Conservation (phyloP, 768 basidiomycete genomes). For the Leccinum rimulosum region DNA sequence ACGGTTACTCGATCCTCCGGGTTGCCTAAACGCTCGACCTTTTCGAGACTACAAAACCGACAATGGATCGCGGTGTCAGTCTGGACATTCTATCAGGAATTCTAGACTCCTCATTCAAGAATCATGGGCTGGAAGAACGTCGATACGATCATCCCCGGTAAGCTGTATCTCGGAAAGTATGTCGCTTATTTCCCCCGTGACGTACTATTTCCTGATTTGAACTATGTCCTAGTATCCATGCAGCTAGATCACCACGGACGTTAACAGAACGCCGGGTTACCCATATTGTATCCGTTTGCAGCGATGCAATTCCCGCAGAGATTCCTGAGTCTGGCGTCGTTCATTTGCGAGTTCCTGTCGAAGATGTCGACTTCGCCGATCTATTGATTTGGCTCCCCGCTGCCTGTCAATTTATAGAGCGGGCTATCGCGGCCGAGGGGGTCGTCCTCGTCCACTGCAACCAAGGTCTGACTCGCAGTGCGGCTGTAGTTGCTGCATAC, state of each 20-base stretch:
- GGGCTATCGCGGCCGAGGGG: constrained; percentile 55
- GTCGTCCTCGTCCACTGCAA: constrained; percentile 65
- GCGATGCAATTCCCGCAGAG: constrained; percentile 69
- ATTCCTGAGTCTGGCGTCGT: constrained; percentile 63
- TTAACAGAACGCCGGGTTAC: constrained; percentile 74
- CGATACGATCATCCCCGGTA: constrained; percentile 61
- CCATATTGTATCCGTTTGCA: constrained; percentile 77
- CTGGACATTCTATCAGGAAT: constrained; percentile 29
- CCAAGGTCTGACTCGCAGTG: constrained; percentile 64
- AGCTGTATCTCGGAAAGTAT: constrained; percentile 73
- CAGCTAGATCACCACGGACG: constrained; percentile 68
- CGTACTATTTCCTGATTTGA: constrained; percentile 46
- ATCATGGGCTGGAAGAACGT: constrained; percentile 60
- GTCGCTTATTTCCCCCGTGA: constrained; percentile 33
- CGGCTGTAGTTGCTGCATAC: constrained; percentile 74
- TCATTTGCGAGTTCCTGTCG: constrained; percentile 69
- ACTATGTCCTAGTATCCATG: constrained; percentile 50
- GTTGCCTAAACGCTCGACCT: constrained; percentile 24
- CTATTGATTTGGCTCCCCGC: constrained; percentile 63
- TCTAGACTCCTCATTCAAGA: constrained; percentile 22
- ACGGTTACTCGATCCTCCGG: constrained; percentile 35
- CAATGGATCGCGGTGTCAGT: constrained; percentile 20
- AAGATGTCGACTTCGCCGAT: constrained; percentile 70
- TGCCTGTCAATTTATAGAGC: constrained; percentile 65
- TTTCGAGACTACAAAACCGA: constrained; percentile 35